Conservation (phyloP, 78 protist genomes). For the Dictyostelium discoideum region DNA sequence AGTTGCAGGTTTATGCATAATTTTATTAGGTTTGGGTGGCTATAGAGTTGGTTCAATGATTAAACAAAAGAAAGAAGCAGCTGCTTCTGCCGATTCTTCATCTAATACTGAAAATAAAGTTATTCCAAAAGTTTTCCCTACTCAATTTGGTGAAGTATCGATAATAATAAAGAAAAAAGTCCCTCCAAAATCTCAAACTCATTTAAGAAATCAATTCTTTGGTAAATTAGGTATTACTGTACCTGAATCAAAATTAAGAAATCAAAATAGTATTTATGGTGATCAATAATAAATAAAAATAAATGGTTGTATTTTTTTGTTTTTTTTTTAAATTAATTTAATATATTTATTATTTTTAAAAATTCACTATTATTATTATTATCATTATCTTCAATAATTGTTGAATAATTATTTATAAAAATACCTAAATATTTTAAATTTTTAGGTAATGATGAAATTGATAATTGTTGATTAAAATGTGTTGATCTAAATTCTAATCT, state of each 20-base stretch:
- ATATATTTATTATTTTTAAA: too few species aligned
- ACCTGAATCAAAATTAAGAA: not conserved
- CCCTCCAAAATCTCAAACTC: slow-evolving; percentile 15
- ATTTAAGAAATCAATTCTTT: slow-evolving; percentile 46
- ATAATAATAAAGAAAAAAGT: not conserved
- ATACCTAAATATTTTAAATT: not conserved
- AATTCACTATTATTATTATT: not conserved
- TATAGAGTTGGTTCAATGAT: slow-evolving; percentile 59
- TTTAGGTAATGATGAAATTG: not conserved
- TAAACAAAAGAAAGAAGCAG: slow-evolving; percentile 26
- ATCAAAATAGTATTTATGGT: not conserved
- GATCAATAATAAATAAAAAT: not conserved
- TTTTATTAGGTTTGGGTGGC: slow-evolving; percentile 27
- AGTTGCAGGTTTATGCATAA: slow-evolving; percentile 33
- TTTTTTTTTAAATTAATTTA: too few species aligned
- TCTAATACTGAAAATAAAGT: slow-evolving; percentile 6
- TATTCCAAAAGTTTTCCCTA: slow-evolving; percentile 5
- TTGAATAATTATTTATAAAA: too few species aligned
- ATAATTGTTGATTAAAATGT: not conserved
- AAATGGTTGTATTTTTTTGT: too few species aligned
- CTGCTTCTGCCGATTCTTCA: not conserved
- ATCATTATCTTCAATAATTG: not conserved
- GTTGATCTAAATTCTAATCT: not conserved
- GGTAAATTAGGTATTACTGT: slow-evolving; percentile 39
- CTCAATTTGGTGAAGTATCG: slow-evolving; percentile 23